Evolutionary conservation across 2,329 filamentous ascomycete species (phyloP).

Genomic region (Trichoderma cornu-damae): DNA sequence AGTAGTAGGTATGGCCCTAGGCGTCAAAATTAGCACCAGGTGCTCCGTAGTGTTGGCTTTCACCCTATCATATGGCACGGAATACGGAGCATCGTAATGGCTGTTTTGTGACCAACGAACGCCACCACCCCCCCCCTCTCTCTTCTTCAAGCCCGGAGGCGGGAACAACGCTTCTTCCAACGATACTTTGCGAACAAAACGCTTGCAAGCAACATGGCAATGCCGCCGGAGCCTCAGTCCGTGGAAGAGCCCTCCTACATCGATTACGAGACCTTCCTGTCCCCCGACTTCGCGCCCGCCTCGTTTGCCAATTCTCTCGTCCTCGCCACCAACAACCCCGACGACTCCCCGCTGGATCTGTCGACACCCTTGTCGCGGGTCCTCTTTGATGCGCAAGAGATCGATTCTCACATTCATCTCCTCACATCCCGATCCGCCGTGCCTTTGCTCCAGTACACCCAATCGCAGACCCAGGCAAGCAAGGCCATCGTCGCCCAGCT

Average conservation of each 20-base stretch:
- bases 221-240: constrained; percentile 4
- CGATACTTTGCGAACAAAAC: too few relatives aligned
- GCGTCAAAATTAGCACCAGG: too few relatives aligned
- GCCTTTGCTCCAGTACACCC: constrained; percentile 73
- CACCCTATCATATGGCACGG: too few relatives aligned
- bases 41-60: too few relatives aligned
- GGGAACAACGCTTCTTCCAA: not conserved
- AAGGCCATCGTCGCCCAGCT: constrained; percentile 68
- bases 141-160: too few relatives aligned
- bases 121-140: too few relatives aligned
- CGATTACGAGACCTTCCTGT: constrained; percentile 88
- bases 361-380: constrained; percentile 90
- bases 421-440: constrained; percentile 80
- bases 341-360: constrained; percentile 84
- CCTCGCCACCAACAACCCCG: constrained; percentile 83
- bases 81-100: too few relatives aligned
- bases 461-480: constrained; percentile 67
- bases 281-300: constrained; percentile 73
- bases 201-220: constrained; percentile 4
- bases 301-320: constrained; percentile 86
- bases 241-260: constrained; percentile 71
- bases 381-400: constrained; percentile 93
- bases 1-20: too few relatives aligned
- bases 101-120: too few relatives aligned
- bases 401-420: constrained; percentile 90